phyloP scores from a whole-genome alignment of 345 rosid genomes.

The Brassica cretica region DNA sequence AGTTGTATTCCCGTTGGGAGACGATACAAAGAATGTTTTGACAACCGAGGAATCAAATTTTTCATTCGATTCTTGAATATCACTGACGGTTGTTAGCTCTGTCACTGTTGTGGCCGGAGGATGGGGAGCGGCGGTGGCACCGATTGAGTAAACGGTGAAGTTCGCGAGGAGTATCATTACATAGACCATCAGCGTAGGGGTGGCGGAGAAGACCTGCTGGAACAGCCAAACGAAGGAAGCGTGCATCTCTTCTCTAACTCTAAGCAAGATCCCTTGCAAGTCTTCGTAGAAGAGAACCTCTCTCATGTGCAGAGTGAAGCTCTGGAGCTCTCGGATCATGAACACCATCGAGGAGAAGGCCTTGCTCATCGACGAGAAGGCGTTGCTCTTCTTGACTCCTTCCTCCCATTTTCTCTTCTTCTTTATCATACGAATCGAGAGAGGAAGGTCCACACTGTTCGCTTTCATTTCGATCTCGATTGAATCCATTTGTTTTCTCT shows the following conservation, averaged over 20 bases:
- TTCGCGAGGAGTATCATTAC: slow-evolving; percentile 91
- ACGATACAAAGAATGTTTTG: slow-evolving; percentile 50
- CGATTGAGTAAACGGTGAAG: slow-evolving; percentile 76
- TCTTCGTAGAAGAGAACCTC: slow-evolving; percentile 67
- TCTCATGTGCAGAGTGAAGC: slow-evolving; percentile 75
- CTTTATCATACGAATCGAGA: slow-evolving; percentile 76
- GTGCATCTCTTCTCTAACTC: slow-evolving; percentile 80
- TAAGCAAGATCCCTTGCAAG: slow-evolving; percentile 60
- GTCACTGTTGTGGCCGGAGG: slow-evolving; percentile 17
- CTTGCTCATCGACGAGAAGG: slow-evolving; percentile 51
- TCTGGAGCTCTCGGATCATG: slow-evolving; percentile 78
- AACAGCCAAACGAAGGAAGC: slow-evolving; percentile 94
- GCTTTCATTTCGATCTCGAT: slow-evolving; percentile 77
- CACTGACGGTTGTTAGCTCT: slow-evolving; percentile 36
- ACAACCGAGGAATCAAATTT: slow-evolving; percentile 56
- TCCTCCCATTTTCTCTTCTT: slow-evolving; percentile 73
- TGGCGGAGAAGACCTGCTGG: slow-evolving; percentile 85
- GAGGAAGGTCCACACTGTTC: slow-evolving; percentile 76
- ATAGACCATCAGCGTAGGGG: slow-evolving; percentile 89
- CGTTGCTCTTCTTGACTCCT: slow-evolving; percentile 64
- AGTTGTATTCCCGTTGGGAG: slow-evolving; percentile 53
- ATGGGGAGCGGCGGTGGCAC: slow-evolving; percentile 21
- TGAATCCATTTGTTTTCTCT: background rate
- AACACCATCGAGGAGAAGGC: slow-evolving; percentile 97
- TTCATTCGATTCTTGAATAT: slow-evolving; percentile 30